A percentile compares a stretch with the other conserved stretches of the same genome.
Evolutionary conservation across 169 alveolate genomes (phyloP).

Genomic region (Eimeria falciformis): DNA sequence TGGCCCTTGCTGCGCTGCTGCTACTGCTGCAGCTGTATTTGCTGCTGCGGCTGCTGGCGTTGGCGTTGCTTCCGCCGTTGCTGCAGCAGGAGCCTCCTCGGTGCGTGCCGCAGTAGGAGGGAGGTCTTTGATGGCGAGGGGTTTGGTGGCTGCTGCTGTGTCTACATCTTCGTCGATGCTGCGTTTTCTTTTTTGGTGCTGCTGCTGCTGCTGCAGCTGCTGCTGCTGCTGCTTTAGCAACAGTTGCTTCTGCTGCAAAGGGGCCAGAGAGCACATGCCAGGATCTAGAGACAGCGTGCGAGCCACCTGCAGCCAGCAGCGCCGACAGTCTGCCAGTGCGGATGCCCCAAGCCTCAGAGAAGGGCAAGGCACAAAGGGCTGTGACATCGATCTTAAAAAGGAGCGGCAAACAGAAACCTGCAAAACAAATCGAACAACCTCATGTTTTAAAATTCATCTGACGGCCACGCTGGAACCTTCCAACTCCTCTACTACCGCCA

Average conservation of each 20-base stretch:
- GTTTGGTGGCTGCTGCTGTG: not conserved
- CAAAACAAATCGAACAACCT: not conserved
- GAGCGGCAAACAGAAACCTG: not conserved
- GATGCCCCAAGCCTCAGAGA: not conserved
- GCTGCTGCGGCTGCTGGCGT: not conserved
- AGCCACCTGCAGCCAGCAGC: conserved; percentile 11
- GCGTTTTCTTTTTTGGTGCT: not conserved
- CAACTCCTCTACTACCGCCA: too few species aligned
- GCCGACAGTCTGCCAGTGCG: not conserved
- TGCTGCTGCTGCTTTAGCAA: conserved; percentile 9
- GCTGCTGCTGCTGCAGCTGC: conserved; percentile 26
- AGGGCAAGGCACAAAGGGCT: not conserved
- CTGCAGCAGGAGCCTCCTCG: not conserved
- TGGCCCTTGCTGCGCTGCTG: not conserved
- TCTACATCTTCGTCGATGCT: not conserved
- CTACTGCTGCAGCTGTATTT: not conserved
- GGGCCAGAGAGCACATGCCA: not conserved
- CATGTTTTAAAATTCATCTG: not conserved
- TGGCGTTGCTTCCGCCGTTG: not conserved
- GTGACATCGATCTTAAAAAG: not conserved
- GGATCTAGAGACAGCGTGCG: not conserved
- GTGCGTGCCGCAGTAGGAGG: not conserved
- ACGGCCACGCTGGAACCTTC: not conserved
- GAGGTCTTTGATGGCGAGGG: not conserved
- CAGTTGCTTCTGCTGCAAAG: not conserved